Percentiles rank a stretch among this genome's conserved stretches.
phyloP scores from a whole-genome alignment of 1,284 basidiomycete genomes.

The Schizophyllum amplum region DNA sequence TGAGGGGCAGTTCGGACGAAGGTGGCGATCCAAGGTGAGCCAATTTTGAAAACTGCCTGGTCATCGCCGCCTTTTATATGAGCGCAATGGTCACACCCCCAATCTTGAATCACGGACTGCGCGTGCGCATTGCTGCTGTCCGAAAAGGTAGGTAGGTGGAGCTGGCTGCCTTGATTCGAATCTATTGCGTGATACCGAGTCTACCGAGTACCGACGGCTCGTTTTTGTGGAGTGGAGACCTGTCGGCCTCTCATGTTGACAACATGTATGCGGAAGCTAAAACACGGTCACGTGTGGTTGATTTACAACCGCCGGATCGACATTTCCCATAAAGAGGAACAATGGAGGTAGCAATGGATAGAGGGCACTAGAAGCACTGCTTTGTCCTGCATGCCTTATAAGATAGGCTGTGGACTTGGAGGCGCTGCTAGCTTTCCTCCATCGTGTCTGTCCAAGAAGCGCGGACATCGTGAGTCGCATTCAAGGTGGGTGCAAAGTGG shows the following conservation, averaged over 20 bases:
- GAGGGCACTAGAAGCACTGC: background rate
- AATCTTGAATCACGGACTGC: background rate
- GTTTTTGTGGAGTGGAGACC: background rate
- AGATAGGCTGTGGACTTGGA: background rate
- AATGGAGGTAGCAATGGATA: background rate
- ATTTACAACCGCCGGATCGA: background rate
- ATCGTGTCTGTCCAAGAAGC: background rate
- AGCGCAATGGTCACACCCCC: background rate
- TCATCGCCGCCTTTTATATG: background rate
- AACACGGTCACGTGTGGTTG: background rate
- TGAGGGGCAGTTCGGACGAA: too few species aligned
- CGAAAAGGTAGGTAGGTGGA: background rate
- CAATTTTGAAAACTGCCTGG: background rate
- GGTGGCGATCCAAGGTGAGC: too few species aligned
- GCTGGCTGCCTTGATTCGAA: background rate
- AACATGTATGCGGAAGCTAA: background rate
- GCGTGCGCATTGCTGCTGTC: background rate
- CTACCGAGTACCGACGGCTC: too few species aligned
- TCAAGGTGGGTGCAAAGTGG: background rate
- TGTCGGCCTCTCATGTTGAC: background rate
- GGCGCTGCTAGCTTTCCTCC: background rate
- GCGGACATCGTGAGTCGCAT: background rate
- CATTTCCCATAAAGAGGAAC: background rate
- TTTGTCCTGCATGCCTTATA: background rate
- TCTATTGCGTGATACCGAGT: background rate